Evolutionary conservation across 441 rosid genomes (phyloP), one percentile per base, ranked within the genome.

Genomic region (Kokia cookei): DNA sequence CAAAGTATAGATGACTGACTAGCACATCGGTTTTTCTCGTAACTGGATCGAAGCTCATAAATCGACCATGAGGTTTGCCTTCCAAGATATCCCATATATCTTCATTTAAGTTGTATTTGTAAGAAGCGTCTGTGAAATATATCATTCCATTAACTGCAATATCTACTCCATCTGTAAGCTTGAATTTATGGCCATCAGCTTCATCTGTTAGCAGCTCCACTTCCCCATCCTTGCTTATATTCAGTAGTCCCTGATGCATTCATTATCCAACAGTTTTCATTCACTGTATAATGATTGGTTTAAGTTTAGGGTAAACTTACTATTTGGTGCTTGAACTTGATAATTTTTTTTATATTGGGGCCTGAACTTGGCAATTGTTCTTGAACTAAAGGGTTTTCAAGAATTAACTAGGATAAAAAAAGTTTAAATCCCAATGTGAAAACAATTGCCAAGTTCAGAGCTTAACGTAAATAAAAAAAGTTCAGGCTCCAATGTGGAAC

Each of bases 61-160:
- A 75, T 5, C 98, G 83, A 1, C 97, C 99, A 43, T 89, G 58
- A 1, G 97, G 94, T 70, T 72, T 87, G 0, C 96, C 97, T 73
- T 88, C 94, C 24, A 89, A 68, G 11, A 93, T 0, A 55, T 88
- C 98, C 71, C 59, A 73, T 0, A 6, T 7, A 59, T 1, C 5
- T 0, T 86, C 82, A 14, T 75, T 65, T 3, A 86, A 0, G 8
- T 26, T 1, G 73, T 91, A 82, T 65, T 89, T 93, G 55, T 82
- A 76, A 0, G 99, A 89, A 72, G 84, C 97, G 76, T 93, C 98
- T 0, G 93, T 95, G 78, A 93, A 93, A 79, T 93, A 93, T 10
- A 91, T 74, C 9, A 76, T 76, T 37, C 98, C 96, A 73, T 93
- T 84, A 6, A 86, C 81, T 26, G 92, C 90, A 22, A 91, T 77